Evolutionary conservation across 805 yeast species (phyloP).

Genomic region (Yarrowia alimentaria): DNA sequence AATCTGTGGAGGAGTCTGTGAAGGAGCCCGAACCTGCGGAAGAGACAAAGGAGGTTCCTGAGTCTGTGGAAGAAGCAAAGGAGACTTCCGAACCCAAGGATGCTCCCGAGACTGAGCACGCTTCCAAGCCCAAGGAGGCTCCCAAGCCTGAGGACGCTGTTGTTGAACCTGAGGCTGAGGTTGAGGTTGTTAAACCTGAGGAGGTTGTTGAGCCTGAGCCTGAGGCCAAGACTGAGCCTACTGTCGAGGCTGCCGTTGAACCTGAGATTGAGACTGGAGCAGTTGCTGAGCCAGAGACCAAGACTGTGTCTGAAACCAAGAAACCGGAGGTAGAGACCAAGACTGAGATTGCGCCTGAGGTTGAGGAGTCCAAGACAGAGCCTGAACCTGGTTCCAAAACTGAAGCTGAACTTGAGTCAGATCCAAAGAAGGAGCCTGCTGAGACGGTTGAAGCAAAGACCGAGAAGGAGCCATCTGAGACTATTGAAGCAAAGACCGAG

Average conservation of each 20-base stretch:
- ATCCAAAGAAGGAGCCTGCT: neutral
- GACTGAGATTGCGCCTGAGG: neutral
- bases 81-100: constrained; percentile 2
- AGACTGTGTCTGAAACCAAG: neutral
- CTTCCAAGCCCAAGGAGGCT: constrained; percentile 28
- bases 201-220: neutral
- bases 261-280: neutral
- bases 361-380: constrained; percentile 1
- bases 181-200: neutral
- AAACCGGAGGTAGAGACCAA: neutral
- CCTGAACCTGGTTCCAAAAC: neutral
- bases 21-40: constrained; percentile 32
- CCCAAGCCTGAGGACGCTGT: neutral
- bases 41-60: constrained; percentile 18
- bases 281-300: neutral
- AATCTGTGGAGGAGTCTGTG: constrained; percentile 35
- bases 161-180: neutral
- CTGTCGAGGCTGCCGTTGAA: neutral
- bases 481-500: no score
- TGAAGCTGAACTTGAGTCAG: constrained; percentile 7
- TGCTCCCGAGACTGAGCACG: neutral
- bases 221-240: neutral
- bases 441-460: neutral
- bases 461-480: no score
- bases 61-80: no score